Evolutionary conservation across 352 stramenopile species (phyloP), one percentile per base, ranked within the genome.

Genomic region (Globisporangium cystogenes): DNA sequence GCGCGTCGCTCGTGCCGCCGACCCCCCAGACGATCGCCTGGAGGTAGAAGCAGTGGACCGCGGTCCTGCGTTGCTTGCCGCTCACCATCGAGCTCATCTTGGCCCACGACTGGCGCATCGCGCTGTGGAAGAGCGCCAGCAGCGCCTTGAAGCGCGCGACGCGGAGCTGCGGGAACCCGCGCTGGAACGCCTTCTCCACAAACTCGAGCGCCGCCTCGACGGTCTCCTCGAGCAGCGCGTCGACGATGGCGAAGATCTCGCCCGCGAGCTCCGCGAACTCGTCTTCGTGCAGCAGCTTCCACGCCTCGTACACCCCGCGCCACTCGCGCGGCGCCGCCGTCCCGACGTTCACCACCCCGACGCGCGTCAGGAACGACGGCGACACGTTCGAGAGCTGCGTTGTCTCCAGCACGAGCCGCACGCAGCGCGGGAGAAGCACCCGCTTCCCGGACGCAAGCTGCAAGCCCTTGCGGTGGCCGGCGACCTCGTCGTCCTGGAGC

Each of bases 21-120:
- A 93, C 57, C 7, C 82, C 72, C 82, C 82, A 93, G 5, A 93
- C 68, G 1, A 93, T 57, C 14, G 77, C 70, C 42, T 90, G 82
- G 5, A 93, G 53, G 42, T 81, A 91, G 23, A 80, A 72, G 48
- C 77, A 90, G 33, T 87, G 69, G 5, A 86, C 53, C 0, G 76
- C 67, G 20, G 71, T 85, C 23, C 62, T 71, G 11, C 76, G 67
- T 48, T 90, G 77, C 49, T 91, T 89, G 2, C 62, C 67, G 24
- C 74, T 90, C 18, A 66, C 65, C 66, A 92, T 76, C 0, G 50
- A 49, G n/a, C 40, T 57, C 44, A 87, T 51, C 36, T 90, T 89
- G 24, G 61, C 24, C 67, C 76, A 86, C 6, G 70, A 76, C n/a
- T 84, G 65, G 1, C 55, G 58, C 7, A 90, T 26, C 1, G 62